phyloP scores from a whole-genome alignment of 139 green algal species.

The Trebouxia sp. region DNA sequence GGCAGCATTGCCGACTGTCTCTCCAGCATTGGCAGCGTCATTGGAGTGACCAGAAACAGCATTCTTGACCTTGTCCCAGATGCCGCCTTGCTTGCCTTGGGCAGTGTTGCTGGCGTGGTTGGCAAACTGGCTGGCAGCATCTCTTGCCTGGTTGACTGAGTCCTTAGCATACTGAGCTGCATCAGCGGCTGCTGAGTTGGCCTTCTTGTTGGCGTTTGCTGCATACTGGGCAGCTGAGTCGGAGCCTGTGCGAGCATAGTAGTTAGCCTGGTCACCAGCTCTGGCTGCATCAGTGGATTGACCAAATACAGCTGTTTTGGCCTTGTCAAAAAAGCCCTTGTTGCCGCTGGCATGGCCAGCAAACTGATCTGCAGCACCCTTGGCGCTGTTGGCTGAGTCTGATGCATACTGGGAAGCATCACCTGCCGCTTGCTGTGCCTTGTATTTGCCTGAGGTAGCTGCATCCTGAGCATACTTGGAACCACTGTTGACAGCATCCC shows the following conservation, averaged over 20 bases:
- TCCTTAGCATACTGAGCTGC: slow-evolving; percentile 17
- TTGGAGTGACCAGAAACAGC: slow-evolving; percentile 2
- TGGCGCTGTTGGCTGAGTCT: slow-evolving; percentile 10
- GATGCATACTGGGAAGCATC: slow-evolving; percentile 6
- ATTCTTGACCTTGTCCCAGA: slow-evolving; percentile 26
- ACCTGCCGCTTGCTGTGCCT: slow-evolving; percentile 15
- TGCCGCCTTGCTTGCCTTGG: slow-evolving; percentile 24
- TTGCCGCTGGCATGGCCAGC: slow-evolving; percentile 3
- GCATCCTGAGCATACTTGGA: background rate
- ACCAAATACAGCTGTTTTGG: background rate
- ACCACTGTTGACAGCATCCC: background rate
- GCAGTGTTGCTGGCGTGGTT: slow-evolving; percentile 4
- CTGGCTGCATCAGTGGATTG: background rate
- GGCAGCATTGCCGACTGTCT: background rate
- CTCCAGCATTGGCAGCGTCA: slow-evolving; percentile 9
- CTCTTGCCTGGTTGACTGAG: background rate
- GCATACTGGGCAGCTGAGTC: slow-evolving; percentile 24
- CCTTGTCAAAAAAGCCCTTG: slow-evolving; percentile 16
- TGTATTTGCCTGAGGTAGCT: slow-evolving; percentile 3
- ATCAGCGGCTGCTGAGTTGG: slow-evolving; percentile 11
- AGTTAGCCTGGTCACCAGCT: slow-evolving; percentile 15
- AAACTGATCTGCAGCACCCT: slow-evolving; percentile 1
- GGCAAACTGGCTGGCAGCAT: slow-evolving; percentile 15
- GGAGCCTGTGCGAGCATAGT: background rate
- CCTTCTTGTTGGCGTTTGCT: background rate